A percentile compares a stretch with the other conserved stretches of the same genome.
phyloP scores from a whole-genome alignment of 2,329 filamentous ascomycete species.

The Nemania sp. region DNA sequence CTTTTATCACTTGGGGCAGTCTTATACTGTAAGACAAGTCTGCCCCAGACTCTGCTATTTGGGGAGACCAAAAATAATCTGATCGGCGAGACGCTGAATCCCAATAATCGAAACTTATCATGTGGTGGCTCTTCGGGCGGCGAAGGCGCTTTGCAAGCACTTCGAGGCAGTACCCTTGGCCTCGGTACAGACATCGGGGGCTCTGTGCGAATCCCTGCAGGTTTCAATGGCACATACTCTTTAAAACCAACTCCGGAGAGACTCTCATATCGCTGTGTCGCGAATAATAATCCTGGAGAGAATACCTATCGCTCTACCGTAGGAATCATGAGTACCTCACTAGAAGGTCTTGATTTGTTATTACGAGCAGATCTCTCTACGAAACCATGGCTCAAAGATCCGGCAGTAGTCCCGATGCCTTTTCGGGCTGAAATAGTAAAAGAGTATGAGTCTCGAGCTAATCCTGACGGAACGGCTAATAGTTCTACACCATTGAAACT shows the following conservation, averaged over 20 bases:
- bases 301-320: slow-evolving; percentile 65
- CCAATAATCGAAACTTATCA: slow-evolving; percentile 67
- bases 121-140: slow-evolving; percentile 74
- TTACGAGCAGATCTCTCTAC: slow-evolving; percentile 56
- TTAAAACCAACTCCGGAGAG: slow-evolving; percentile 54
- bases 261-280: slow-evolving; percentile 40
- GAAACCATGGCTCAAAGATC: slow-evolving; percentile 75
- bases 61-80: slow-evolving; percentile 71
- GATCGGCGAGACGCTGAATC: slow-evolving; percentile 72
- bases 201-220: slow-evolving; percentile 58
- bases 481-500: slow-evolving; percentile 59
- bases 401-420: slow-evolving; percentile 72
- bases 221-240: slow-evolving; percentile 58
- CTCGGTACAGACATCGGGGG: slow-evolving; percentile 62
- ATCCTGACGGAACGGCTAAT: slow-evolving; percentile 16
- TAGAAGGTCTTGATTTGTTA: slow-evolving; percentile 57
- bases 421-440: slow-evolving; percentile 66
- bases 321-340: slow-evolving; percentile 70
- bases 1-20: slow-evolving; percentile 54
- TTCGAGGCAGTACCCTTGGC: slow-evolving; percentile 56
- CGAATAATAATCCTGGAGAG: slow-evolving; percentile 63
- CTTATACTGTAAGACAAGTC: slow-evolving; percentile 59
- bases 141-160: slow-evolving; percentile 57
- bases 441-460: slow-evolving; percentile 24
- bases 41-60: slow-evolving; percentile 68